Percentiles rank a stretch among this genome's conserved stretches.
These are phyloP conservation scores for Leccinellum luteum DNA, from an alignment of 768 basidiomycete genomes.

Conservation along the genomic window DNA sequence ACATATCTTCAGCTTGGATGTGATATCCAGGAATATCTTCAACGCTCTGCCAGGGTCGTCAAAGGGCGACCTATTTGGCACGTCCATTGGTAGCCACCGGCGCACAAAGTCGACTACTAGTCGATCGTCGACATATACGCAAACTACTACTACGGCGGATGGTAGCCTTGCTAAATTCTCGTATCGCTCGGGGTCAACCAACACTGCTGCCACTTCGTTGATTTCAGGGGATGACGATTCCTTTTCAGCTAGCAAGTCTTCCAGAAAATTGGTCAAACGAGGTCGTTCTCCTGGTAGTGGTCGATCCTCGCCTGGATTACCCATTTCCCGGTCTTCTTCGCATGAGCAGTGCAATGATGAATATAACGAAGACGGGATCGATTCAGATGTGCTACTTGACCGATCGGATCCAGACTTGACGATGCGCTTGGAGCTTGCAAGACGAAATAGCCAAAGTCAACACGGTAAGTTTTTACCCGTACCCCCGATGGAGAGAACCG, in stretches of 20 bases:
- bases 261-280: slow-evolving; percentile 48
- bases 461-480: slow-evolving; percentile 43
- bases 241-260: slow-evolving; percentile 40
- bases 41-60: slow-evolving; percentile 62
- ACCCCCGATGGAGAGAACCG: slow-evolving; percentile 42
- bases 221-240: slow-evolving; percentile 62
- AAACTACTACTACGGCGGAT: slow-evolving; percentile 64
- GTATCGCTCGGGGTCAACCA: slow-evolving; percentile 64
- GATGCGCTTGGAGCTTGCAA: slow-evolving; percentile 75
- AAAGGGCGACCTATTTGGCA: slow-evolving; percentile 74
- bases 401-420: slow-evolving; percentile 75
- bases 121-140: slow-evolving; percentile 71
- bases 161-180: slow-evolving; percentile 72
- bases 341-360: slow-evolving; percentile 37
- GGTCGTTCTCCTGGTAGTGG: slow-evolving; percentile 41
- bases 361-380: slow-evolving; percentile 47
- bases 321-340: slow-evolving; percentile 44
- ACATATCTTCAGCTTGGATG: slow-evolving; percentile 87
- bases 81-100: slow-evolving; percentile 64
- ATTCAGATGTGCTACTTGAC: slow-evolving; percentile 45
- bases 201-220: slow-evolving; percentile 60
- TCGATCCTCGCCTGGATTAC: slow-evolving; percentile 32
- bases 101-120: slow-evolving; percentile 62
- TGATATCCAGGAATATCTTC: slow-evolving; percentile 87
- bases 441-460: slow-evolving; percentile 81